A percentile compares a stretch with the other conserved stretches of the same genome.
Evolutionary conservation across 1,284 basidiomycete species (phyloP).

Genomic region (Marasmius sp.): DNA sequence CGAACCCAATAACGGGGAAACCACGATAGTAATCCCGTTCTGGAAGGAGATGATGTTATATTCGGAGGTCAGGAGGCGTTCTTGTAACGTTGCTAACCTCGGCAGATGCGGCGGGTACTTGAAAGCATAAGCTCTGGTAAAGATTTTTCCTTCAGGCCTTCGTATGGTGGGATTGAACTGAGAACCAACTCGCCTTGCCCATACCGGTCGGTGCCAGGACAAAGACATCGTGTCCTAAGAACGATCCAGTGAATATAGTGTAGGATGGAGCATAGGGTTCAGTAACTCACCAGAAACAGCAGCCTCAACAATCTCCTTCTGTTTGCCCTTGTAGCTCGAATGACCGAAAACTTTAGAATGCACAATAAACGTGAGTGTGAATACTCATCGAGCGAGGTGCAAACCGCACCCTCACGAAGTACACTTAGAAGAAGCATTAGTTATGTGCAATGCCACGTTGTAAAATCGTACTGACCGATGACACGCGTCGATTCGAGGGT

Average conservation of each 20-base stretch:
- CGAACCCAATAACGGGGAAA: slow-evolving; percentile 77
- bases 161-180: slow-evolving; percentile 5
- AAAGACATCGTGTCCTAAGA: slow-evolving; percentile 67
- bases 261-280: not conserved
- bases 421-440: not conserved
- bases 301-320: slow-evolving; percentile 72
- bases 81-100: slow-evolving; percentile 37
- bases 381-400: not conserved
- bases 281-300: slow-evolving; percentile 54
- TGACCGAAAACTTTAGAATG: slow-evolving; percentile 59
- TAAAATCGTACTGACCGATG: slow-evolving; percentile 7
- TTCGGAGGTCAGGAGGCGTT: not conserved
- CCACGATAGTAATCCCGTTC: slow-evolving; percentile 75
- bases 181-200: slow-evolving; percentile 64
- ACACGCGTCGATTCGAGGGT: slow-evolving; percentile 2
- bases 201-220: slow-evolving; percentile 88
- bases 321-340: slow-evolving; percentile 68
- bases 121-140: slow-evolving; percentile 80
- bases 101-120: slow-evolving; percentile 77
- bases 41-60: slow-evolving; percentile 22
- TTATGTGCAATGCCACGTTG: not conserved
- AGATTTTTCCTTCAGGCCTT: not conserved
- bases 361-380: no score
- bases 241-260: not conserved
- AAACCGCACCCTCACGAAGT: slow-evolving; percentile 6